Base-by-base conservation (phyloP, 2,329 filamentous ascomycete species). In the Fusarium subtropicale region DNA sequence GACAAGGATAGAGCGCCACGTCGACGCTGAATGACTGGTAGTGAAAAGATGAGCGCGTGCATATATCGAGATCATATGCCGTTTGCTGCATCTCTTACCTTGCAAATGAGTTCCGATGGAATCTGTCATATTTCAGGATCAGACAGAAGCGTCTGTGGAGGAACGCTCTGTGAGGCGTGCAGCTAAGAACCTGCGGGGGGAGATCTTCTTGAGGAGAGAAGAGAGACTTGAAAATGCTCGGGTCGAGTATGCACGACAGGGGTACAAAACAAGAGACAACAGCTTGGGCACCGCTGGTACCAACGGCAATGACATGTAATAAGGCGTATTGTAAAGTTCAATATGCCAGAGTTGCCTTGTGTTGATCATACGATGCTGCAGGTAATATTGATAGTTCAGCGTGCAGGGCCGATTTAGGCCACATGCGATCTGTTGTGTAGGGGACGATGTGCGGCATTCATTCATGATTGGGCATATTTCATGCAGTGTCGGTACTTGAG, bases 21-120 rank as follows among this genome's bases (percentile, higher is more conserved):
- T 22, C 2, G 7, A 5, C 12, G 34, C 11, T 24, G 34, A 28
- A 18, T 33, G 31, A n/a, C 41, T 44, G 28, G 13, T 22, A 36
- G 24, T 22, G 8, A 45, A 28, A 13, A 45, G 36, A 44, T 34
- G 59, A 64, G 20, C 28, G 44, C 38, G 45, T 11, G 51, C 44
- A 50, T n/a, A 31, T 30, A 34, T 55, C 57, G 24, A 64, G 60
- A 48, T 57, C 24, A 24, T 36, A 11, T 47, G 8, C 18, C 18
- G 13, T 36, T 31, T n/a, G 7, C 20, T 44, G 36, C 9, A 31
- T 38, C 28, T 50, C 5, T 26, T 15, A 15, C 31, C 31, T 7
- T 50, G 31, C 24, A 52, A 13, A 20, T 41, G 48, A 28, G 24
- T 52, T 22, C n/a, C 13, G 34, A 36, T 38, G 18, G n/a, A 24